Percentiles rank a stretch among this genome's conserved stretches.
These are phyloP conservation scores for Yarrowia divulgata DNA, from an alignment of 805 yeast genomes.

Conservation along the genomic window DNA sequence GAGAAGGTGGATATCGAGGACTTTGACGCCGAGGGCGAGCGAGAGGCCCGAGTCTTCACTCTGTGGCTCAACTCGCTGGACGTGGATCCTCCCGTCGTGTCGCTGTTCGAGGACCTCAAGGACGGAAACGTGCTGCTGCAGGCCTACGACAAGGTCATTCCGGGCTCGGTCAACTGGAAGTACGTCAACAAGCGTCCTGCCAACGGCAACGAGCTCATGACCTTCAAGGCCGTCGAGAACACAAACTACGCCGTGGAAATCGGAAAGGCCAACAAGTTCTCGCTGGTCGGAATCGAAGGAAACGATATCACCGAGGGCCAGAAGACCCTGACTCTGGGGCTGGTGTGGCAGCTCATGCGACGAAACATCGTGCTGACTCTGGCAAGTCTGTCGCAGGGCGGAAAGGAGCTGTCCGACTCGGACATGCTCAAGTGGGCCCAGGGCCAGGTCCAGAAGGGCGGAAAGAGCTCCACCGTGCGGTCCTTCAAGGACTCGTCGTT, in stretches of 20 bases:
- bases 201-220: slow-evolving; percentile 74
- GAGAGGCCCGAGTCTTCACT: slow-evolving; percentile 98
- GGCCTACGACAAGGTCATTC: slow-evolving; percentile 94
- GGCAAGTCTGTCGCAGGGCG: slow-evolving; percentile 71
- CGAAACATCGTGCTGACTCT: slow-evolving; percentile 89
- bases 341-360: slow-evolving; percentile 99
- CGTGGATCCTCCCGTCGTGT: slow-evolving; percentile 92
- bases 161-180: slow-evolving; percentile 82
- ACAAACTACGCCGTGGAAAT: slow-evolving; percentile 98
- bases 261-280: slow-evolving; percentile 90
- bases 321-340: slow-evolving; percentile 84
- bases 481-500: slow-evolving; percentile 85
- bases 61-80: slow-evolving; percentile 96
- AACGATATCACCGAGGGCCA: slow-evolving; percentile 96
- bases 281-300: slow-evolving; percentile 97
- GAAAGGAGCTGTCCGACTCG: slow-evolving; percentile 77
- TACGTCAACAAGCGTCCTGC: slow-evolving; percentile 86
- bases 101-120: slow-evolving; percentile 90
- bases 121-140: slow-evolving; percentile 89
- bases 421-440: slow-evolving; percentile 97
- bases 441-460: slow-evolving; percentile 82
- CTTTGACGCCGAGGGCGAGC: slow-evolving; percentile 98
- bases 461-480: slow-evolving; percentile 73
- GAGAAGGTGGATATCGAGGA: slow-evolving; percentile 96
- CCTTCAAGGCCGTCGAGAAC: slow-evolving; percentile 95